A percentile compares a stretch with the other conserved stretches of the same genome.
Conservation (phyloP, 2,329 filamentous ascomycete genomes). For the Aspergillus sp. region DNA sequence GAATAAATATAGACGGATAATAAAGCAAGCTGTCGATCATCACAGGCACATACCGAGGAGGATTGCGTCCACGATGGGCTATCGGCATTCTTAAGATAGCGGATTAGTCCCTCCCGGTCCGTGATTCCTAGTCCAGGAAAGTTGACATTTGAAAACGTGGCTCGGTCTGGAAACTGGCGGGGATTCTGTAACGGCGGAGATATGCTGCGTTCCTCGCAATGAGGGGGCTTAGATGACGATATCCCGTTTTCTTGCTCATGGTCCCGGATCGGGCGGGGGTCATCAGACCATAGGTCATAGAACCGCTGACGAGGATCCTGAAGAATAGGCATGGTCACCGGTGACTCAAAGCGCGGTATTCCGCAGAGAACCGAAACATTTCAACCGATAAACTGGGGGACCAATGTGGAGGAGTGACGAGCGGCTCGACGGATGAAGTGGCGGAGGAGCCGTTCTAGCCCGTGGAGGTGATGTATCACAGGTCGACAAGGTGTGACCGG, state of each 20-base stretch:
- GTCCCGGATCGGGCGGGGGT: slow-evolving; percentile 13
- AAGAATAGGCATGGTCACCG: slow-evolving; percentile 34
- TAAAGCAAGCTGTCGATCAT: neutral
- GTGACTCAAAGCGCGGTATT: neutral
- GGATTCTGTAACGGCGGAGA: slow-evolving; percentile 12
- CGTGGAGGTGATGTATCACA: neutral
- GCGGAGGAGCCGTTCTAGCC: neutral
- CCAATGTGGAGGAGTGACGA: neutral
- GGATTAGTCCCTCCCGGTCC: slow-evolving; percentile 76
- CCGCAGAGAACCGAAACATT: slow-evolving; percentile 22
- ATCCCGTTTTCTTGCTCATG: slow-evolving; percentile 5
- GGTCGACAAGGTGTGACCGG: neutral
- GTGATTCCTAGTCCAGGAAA: slow-evolving; percentile 26
- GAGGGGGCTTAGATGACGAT: slow-evolving; percentile 11
- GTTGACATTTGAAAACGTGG: slow-evolving; percentile 12
- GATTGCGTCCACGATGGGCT: slow-evolving; percentile 71
- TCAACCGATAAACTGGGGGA: slow-evolving; percentile 13
- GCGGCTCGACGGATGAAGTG: neutral
- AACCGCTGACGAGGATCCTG: slow-evolving; percentile 30
- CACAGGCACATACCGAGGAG: slow-evolving; percentile 51
- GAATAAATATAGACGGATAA: neutral
- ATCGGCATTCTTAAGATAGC: slow-evolving; percentile 75
- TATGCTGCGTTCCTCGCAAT: slow-evolving; percentile 11
- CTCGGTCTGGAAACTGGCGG: slow-evolving; percentile 12
- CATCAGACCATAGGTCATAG: slow-evolving; percentile 25